Percentiles rank a stretch among this genome's conserved stretches.
These are phyloP conservation scores for Bifiguratus adelaidae DNA, from an alignment of 192 early-diverging fungal species.

Conservation along the genomic window DNA sequence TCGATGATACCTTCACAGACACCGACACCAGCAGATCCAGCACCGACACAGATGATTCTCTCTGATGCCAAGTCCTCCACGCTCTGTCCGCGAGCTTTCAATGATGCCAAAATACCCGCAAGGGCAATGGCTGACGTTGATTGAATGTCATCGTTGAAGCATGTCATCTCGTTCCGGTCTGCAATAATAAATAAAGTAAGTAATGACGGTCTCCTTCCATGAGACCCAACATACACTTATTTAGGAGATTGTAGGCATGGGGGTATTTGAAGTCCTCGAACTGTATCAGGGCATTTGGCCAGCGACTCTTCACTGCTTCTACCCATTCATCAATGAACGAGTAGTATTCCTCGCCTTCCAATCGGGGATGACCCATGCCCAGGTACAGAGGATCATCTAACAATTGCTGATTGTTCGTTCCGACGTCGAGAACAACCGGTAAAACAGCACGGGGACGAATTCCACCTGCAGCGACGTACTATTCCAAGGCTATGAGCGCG, in stretches of 20 bases:
- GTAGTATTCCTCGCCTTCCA: constrained; percentile 31
- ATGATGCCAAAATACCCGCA: constrained; percentile 19
- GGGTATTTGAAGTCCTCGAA: constrained; percentile 29
- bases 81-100: constrained; percentile 13
- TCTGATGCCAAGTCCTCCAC: constrained; percentile 9
- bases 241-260: constrained; percentile 21
- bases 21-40: constrained; percentile 24
- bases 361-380: constrained; percentile 20
- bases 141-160: constrained; percentile 27
- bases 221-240: constrained; percentile 15
- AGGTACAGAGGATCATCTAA: constrained; percentile 23
- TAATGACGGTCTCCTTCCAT: neutral
- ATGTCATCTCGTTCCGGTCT: constrained; percentile 19
- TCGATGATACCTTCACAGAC: constrained; percentile 25
- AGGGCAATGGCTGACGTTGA: constrained; percentile 22
- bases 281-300: constrained; percentile 32
- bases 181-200: neutral
- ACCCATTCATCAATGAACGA: constrained; percentile 43
- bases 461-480: constrained; percentile 24
- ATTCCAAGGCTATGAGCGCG: too few species aligned
- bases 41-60: constrained; percentile 18
- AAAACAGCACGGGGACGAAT: constrained; percentile 22
- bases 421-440: constrained; percentile 20
- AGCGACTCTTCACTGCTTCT: constrained; percentile 34
- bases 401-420: constrained; percentile 18